Evolutionary conservation across 169 alveolate species (phyloP), one percentile per base, ranked within the genome.

Genomic region (Theileria sp.): DNA sequence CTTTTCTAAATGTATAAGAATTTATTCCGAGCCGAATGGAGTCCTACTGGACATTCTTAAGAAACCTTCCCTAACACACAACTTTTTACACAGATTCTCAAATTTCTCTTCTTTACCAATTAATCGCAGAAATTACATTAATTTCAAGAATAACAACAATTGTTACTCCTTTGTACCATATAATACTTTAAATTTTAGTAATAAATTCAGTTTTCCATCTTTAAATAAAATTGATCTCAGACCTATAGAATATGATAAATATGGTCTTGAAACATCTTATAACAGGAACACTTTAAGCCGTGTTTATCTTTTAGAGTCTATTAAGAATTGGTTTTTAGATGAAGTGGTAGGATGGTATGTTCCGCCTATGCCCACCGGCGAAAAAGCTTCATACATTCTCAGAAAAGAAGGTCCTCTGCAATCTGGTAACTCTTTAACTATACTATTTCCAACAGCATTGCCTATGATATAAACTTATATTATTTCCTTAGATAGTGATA

Each of bases 401-500:
- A 36, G 68, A 19, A 60, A 67, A 30, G 19, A 56, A 26, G 90
- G 89, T 3, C 77, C 80, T 26, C 64, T 84, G 69, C 90, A 78
- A 67, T 38, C 90, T 36, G 90, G 90, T 84, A 69, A 6, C 68
- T 12, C 5, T 1, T 6, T 2, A 0, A 12, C 15, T 23, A 36
- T 3, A 12, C 26, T n/a, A 6, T 5, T 67, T 80, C 1, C 36
- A n/a, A n/a, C n/a, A n/a, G n/a, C n/a, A n/a, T n/a, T n/a, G n/a
- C n/a, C n/a, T n/a, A n/a, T n/a, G n/a, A n/a, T n/a, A n/a, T n/a
- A n/a, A n/a, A n/a, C n/a, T n/a, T n/a, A n/a, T n/a, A n/a, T n/a
- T n/a, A n/a, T n/a, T n/a, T n/a, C n/a, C 62, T 73, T 72, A 84
- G 90, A 84, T n/a, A 81, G 67, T 70, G 88, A 84, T n/a, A 84